These are phyloP conservation scores for Fusarium mundagurra DNA, from an alignment of 2,329 filamentous ascomycete species.

Conservation along the genomic window DNA sequence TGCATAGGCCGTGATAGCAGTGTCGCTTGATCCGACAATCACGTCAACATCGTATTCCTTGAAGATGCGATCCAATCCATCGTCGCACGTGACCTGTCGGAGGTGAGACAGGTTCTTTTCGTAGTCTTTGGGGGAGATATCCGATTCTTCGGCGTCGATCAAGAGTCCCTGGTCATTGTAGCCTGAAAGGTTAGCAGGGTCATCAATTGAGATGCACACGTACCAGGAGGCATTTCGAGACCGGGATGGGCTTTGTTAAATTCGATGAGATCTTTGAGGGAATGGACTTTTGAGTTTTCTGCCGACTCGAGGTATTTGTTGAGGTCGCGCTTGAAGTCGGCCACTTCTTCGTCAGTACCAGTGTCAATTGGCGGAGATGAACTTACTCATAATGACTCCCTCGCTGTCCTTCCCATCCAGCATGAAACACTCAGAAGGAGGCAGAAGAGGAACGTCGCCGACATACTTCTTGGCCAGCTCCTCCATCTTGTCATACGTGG, in stretches of 20 bases:
- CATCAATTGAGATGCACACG: fast-evolving
- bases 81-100: not conserved
- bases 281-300: not conserved
- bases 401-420: not conserved
- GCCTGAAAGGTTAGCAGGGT: not conserved
- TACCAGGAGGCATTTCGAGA: not conserved
- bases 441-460: not conserved
- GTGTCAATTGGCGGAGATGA: not conserved
- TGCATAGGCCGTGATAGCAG: not conserved
- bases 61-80: not conserved
- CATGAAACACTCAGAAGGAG: not conserved
- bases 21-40: not conserved
- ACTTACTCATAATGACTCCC: not conserved
- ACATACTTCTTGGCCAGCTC: not conserved
- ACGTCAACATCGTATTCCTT: not conserved
- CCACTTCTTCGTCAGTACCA: not conserved
- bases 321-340: not conserved
- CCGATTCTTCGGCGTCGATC: not conserved
- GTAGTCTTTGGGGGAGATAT: not conserved
- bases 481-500: not conserved
- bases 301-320: not conserved
- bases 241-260: not conserved
- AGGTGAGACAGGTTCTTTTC: not conserved
- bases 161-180: not conserved
- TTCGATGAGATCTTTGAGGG: not conserved